Conservation (phyloP, 148 eudicot genomes). For the Rheum nobile region DNA sequence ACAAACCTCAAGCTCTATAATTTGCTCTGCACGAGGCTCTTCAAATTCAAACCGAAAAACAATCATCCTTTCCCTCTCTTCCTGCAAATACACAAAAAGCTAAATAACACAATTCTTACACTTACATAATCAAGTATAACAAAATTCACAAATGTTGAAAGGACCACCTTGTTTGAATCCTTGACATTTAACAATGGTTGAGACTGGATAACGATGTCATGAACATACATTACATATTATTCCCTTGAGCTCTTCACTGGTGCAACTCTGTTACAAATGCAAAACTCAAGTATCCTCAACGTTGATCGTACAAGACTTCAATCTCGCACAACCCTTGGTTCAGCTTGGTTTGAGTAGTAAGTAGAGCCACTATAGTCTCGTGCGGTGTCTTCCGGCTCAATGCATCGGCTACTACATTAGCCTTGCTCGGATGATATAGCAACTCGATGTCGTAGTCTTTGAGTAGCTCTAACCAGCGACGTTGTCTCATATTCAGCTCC, state of each 20-base stretch:
- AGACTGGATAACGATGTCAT: conserved; percentile 73
- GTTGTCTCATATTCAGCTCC: no score
- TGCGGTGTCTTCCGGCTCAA: no score
- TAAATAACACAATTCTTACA: neutral
- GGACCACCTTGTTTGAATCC: conserved; percentile 85
- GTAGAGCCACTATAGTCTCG: no score
- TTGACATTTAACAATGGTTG: conserved; percentile 71
- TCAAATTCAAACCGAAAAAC: conserved; percentile 90
- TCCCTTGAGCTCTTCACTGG: conserved; percentile 57
- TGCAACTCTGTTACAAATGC: conserved; percentile 39
- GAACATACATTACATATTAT: conserved; percentile 65
- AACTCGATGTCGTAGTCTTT: no score
- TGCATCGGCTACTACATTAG: no score
- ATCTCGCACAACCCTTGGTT: no score
- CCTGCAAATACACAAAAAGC: conserved; percentile 37
- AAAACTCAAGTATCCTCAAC: no score
- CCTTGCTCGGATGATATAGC: no score
- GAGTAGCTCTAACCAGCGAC: no score
- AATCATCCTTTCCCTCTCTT: conserved; percentile 84
- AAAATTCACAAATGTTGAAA: neutral
- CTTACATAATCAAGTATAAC: neutral
- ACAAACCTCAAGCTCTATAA: conserved; percentile 96
- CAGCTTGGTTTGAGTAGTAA: no score
- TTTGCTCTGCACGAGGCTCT: conserved; percentile 89
- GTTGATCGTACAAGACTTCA: no score